Base-by-base conservation (phyloP, 768 basidiomycete genomes). In the Mycena floridula region DNA sequence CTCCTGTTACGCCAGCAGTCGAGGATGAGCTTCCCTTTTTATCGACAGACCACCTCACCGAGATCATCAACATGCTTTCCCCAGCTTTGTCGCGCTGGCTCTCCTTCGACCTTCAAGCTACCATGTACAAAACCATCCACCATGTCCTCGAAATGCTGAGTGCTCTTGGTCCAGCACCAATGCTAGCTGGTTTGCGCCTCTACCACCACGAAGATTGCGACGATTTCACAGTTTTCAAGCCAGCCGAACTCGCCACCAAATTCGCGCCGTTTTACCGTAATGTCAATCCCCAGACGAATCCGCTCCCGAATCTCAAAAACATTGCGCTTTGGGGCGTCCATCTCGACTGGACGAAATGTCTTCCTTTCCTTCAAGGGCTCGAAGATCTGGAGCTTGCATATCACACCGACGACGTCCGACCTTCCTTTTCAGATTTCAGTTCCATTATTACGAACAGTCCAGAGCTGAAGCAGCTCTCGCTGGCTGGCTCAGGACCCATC, bases 281-380 rank as follows among this genome's bases (percentile, higher is more conserved):
- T 21, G 70, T 69, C 15, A n/a, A n/a, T n/a, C n/a, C n/a, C n/a
- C n/a, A n/a, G n/a, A n/a, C n/a, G n/a, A n/a, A n/a, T n/a, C n/a
- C n/a, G n/a, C 60, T 63, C 7, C 86, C 86, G 1, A 69, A 64
- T 7, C 63, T 89, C 12, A 61, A 57, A 16, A 53, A 61, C 4
- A 59, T 77, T 25, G 63, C 65, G 8, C 65, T 89, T 22, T 85
- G 81, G 79, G 85, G 83, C 28, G 79, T 86, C 4, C 85, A 85
- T 49, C 59, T 88, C 25, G 72, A 80, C 45, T 89, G 86, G 86
- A 65, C 70, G 24, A 63, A 67, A 25, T 64, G 70, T 13, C 56
- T 68, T 18, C 46, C 59, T 7, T 68, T 77, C 51, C 65, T 83
- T 21, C 49, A 54, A 15, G 69, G 66, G 12, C 62, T 88, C 23